A percentile compares a stretch with the other conserved stretches of the same genome.
Evolutionary conservation across 2,329 filamentous ascomycete genomes (phyloP).

Genomic region (Cladophialophora exuberans): DNA sequence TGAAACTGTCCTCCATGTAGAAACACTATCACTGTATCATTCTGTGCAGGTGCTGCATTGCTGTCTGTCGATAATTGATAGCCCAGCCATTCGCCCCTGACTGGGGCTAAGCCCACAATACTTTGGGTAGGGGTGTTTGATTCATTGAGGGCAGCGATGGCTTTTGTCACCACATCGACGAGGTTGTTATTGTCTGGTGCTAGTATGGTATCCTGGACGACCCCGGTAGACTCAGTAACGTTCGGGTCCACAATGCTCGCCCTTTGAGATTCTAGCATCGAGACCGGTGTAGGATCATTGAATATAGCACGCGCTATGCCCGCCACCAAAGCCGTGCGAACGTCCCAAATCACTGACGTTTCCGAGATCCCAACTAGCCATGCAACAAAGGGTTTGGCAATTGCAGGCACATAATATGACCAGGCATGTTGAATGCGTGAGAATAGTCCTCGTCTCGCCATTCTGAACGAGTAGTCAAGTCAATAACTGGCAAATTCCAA

Average conservation of each 20-base stretch:
- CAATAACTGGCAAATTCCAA: no score
- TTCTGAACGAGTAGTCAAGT: no score
- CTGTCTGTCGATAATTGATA: background rate
- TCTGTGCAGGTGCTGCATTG: background rate
- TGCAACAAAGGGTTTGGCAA: no score
- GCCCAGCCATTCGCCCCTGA: constrained; percentile 3
- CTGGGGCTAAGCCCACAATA: background rate
- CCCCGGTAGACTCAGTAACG: background rate
- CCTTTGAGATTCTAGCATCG: background rate
- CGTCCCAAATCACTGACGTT: background rate
- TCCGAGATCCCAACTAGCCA: background rate
- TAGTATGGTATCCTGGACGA: background rate
- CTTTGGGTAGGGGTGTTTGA: background rate
- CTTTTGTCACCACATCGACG: background rate
- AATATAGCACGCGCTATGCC: background rate
- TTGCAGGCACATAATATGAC: no score
- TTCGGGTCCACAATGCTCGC: background rate
- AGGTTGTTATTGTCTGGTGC: background rate
- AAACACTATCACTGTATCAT: background rate
- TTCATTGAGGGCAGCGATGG: background rate
- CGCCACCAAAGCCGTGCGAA: background rate
- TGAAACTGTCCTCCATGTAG: constrained; percentile 6
- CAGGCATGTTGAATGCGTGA: no score
- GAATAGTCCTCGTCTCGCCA: no score
- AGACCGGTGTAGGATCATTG: constrained; percentile 1